Percentiles rank a stretch among this genome's conserved stretches.
These are phyloP conservation scores for Pycnococcus provasolii DNA, from an alignment of 139 green algal species.

Conservation along the genomic window DNA sequence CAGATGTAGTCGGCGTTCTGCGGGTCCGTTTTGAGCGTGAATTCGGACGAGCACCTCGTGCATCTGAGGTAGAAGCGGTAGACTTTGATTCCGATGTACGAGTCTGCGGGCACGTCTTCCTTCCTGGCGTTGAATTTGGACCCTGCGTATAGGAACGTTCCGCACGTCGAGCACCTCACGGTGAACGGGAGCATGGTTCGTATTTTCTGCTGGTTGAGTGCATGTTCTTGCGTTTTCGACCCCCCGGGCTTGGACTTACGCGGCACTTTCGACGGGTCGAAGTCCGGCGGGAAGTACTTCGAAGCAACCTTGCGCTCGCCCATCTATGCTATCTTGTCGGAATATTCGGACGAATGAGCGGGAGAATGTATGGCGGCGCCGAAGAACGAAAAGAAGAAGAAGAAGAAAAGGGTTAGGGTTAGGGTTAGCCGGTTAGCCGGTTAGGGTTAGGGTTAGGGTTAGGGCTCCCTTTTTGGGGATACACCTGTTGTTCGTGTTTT, in stretches of 20 bases:
- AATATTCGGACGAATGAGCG: neutral
- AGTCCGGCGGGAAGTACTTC: conserved; percentile 55
- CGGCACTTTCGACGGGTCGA: conserved; percentile 63
- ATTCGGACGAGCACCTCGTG: conserved; percentile 76
- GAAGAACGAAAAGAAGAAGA: no score
- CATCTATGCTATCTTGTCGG: conserved; percentile 34
- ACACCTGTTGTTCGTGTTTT: no score
- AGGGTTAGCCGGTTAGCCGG: no score
- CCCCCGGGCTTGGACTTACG: conserved; percentile 31
- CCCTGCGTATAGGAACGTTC: conserved; percentile 95
- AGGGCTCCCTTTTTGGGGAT: no score
- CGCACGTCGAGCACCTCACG: conserved; percentile 87
- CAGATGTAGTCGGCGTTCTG: conserved; percentile 87
- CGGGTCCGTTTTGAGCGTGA: conserved; percentile 95
- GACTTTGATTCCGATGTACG: conserved; percentile 87
- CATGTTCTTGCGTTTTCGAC: conserved; percentile 22
- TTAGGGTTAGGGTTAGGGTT: no score
- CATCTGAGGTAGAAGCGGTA: conserved; percentile 94
- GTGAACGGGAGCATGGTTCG: conserved; percentile 97
- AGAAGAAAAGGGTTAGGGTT: no score
- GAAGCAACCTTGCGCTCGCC: conserved; percentile 67
- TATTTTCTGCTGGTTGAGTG: conserved; percentile 35
- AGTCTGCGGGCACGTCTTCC: conserved; percentile 80
- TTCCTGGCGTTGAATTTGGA: conserved; percentile 98
- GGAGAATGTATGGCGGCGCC: neutral